Conservation (phyloP, 805 yeast species). For the Yarrowia keelungensis region DNA sequence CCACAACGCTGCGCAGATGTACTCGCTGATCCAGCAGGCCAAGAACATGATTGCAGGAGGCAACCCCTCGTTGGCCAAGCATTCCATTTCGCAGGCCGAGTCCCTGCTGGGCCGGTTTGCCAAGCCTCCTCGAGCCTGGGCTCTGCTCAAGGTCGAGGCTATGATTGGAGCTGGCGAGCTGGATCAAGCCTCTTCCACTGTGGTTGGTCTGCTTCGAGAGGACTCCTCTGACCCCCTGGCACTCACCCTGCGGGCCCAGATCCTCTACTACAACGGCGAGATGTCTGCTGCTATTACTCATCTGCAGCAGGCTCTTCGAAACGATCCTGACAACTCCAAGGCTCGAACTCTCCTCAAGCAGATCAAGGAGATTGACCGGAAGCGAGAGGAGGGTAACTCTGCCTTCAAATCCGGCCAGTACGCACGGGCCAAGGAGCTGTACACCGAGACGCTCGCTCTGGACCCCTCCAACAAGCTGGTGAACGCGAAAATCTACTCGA, state of each 20-base stretch:
- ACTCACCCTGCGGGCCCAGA: constrained; percentile 51
- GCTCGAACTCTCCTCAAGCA: constrained; percentile 50
- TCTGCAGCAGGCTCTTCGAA: constrained; percentile 52
- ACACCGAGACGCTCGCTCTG: constrained; percentile 75
- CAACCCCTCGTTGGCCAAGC: constrained; percentile 49
- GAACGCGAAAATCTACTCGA: constrained; percentile 64
- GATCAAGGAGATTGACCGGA: constrained; percentile 49
- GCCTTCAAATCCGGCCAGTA: constrained; percentile 70
- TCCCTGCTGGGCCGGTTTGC: constrained; percentile 50
- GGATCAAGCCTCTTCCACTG: constrained; percentile 52
- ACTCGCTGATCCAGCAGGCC: constrained; percentile 50
- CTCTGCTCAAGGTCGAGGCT: constrained; percentile 48
- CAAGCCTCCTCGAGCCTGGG: constrained; percentile 50
- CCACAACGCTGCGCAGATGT: constrained; percentile 50
- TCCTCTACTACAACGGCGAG: constrained; percentile 52
- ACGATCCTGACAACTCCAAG: constrained; percentile 52
- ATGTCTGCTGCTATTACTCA: constrained; percentile 51
- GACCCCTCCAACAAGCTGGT: constrained; percentile 63
- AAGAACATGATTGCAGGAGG: constrained; percentile 44
- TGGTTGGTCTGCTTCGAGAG: constrained; percentile 50
- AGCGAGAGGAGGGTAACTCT: constrained; percentile 66
- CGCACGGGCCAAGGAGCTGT: constrained; percentile 68
- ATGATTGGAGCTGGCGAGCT: constrained; percentile 46
- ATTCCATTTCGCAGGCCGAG: constrained; percentile 52
- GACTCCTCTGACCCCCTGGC: constrained; percentile 53